Percentiles rank a stretch among this genome's conserved stretches.
Conservation (phyloP, 768 basidiomycete genomes). For the Candolleomyces efflorescens region DNA sequence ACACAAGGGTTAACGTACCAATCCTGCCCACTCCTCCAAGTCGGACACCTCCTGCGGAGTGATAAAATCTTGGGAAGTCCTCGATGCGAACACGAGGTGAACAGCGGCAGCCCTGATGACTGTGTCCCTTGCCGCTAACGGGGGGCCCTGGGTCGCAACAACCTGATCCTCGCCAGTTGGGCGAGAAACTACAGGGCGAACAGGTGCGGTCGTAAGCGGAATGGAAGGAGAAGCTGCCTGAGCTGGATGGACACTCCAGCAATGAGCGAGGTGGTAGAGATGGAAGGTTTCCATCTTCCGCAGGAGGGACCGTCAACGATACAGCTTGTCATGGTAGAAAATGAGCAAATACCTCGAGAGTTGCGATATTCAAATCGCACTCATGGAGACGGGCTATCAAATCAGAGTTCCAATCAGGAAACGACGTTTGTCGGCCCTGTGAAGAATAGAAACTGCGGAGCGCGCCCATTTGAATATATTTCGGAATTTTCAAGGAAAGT, state of each 20-base stretch:
- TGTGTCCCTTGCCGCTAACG: constrained; percentile 10
- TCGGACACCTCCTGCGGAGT: constrained; percentile 58
- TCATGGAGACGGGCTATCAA: constrained; percentile 55
- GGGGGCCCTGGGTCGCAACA: constrained; percentile 20
- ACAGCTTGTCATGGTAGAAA: neutral
- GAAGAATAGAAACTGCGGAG: constrained; percentile 74
- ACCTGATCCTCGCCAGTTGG: constrained; percentile 17
- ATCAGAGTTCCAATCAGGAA: constrained; percentile 66
- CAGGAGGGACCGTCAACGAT: neutral
- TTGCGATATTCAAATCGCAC: constrained; percentile 50
- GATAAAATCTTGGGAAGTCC: constrained; percentile 70
- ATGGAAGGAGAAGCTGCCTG: constrained; percentile 23
- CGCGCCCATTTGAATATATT: neutral
- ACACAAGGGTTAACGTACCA: constrained; percentile 23
- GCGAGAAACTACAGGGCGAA: constrained; percentile 31
- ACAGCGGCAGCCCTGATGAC: constrained; percentile 72
- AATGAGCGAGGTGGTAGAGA: constrained; percentile 71
- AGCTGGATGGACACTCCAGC: constrained; percentile 46
- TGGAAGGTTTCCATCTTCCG: constrained; percentile 83
- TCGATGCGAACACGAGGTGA: constrained; percentile 81
- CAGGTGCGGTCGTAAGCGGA: constrained; percentile 43
- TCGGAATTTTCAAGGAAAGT: neutral
- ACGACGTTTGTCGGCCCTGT: constrained; percentile 79
- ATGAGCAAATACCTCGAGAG: constrained; percentile 58
- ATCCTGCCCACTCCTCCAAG: constrained; percentile 59